Evolutionary conservation across 768 basidiomycete genomes (phyloP).

Genomic region (Nidularia pulvinata): DNA sequence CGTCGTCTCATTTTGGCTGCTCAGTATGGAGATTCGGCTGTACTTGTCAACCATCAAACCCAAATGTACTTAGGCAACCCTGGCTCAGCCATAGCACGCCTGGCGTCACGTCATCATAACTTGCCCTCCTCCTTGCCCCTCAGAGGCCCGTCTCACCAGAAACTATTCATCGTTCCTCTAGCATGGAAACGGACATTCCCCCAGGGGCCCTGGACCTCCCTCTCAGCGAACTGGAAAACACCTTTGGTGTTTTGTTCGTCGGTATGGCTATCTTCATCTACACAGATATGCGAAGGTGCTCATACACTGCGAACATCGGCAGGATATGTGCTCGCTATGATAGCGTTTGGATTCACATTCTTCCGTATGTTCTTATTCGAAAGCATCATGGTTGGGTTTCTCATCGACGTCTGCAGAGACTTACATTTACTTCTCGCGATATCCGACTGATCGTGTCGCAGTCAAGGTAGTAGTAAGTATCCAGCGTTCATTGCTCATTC

Average conservation of each 20-base stretch:
- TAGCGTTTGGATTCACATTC: conserved; percentile 24
- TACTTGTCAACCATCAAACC: too few species aligned
- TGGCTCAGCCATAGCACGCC: too few species aligned
- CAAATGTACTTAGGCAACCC: too few species aligned
- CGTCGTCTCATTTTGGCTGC: too few species aligned
- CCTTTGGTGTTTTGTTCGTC: conserved; percentile 22
- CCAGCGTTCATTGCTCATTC: neutral
- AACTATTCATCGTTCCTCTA: too few species aligned
- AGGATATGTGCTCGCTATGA: conserved; percentile 21
- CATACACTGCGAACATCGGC: neutral
- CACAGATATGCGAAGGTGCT: neutral
- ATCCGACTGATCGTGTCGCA: conserved; percentile 10
- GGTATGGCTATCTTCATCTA: conserved; percentile 5
- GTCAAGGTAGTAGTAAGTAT: conserved; percentile 15
- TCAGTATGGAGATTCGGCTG: too few species aligned
- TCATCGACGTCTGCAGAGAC: conserved; percentile 12
- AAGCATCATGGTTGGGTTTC: neutral
- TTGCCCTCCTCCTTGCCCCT: too few species aligned
- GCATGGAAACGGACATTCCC: neutral
- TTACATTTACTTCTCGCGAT: conserved; percentile 21
- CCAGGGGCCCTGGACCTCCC: conserved; percentile 1
- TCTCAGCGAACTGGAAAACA: conserved; percentile 12
- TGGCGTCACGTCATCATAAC: too few species aligned
- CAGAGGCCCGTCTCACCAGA: too few species aligned
- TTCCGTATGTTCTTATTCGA: conserved; percentile 16